Base-by-base conservation (phyloP, 768 basidiomycete genomes). In the Guyanaporus albipodus region DNA sequence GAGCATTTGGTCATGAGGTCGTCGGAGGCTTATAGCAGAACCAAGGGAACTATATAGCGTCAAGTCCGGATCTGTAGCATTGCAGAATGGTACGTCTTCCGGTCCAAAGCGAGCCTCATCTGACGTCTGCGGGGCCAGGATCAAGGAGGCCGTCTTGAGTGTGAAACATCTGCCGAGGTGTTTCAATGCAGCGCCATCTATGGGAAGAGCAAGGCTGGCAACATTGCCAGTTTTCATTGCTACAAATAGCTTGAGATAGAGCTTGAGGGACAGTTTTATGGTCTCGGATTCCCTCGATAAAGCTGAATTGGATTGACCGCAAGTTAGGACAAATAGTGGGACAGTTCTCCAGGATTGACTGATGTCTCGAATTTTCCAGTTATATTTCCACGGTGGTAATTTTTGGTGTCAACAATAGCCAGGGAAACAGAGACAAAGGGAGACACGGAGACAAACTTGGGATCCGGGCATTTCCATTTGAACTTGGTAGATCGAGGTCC, bases 121-220 rank as follows among this genome's bases (percentile, higher is more conserved):
- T n/a, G 11, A 15, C n/a, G 19, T 12, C 17, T 22, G 17, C 4
- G 32, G 24, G 22, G 9, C 4, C 15, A 42, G 10, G 1, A 8
- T 6, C 9, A 54, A 23, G 5, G 45, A 47, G 35, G 47, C 45
- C 2, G 3, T 18, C 33, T 36, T 43, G 42, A 54, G 39, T 8
- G 19, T 14, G 17, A 38, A 15, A 41, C 28, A 28, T 19, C 27
- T 28, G 14, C 21, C 36, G 5, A 50, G 44, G 19, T 50, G 36
- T 24, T 28, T 53, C 38, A 49, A 44, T 8, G 18, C n/a, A 9
- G 12, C 6, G 4, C 19, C 0, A 18, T 49, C 43, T 7, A 49
- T 18, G 11, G 31, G 12, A 31, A 5, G 14, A 11, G 21, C 27
- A 18, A 44, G 26, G 2, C 22, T 18, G 12, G 15, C 27, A 33